Evolutionary conservation across 2,329 filamentous ascomycete species (phyloP).

Genomic region (Cladorrhinum sp.): DNA sequence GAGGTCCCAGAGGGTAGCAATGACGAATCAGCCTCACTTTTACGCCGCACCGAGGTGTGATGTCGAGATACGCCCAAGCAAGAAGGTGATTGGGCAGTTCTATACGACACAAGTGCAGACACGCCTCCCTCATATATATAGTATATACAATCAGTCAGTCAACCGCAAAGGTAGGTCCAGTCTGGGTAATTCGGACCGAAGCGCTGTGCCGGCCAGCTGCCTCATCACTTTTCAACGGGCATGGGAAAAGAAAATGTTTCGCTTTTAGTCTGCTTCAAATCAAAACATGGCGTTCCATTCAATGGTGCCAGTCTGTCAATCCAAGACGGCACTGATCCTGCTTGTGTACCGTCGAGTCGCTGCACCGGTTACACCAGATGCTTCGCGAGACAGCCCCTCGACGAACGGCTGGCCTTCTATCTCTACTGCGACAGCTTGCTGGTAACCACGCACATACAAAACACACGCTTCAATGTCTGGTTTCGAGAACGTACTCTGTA

Average conservation of each 20-base stretch:
- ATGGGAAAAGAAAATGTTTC: background rate
- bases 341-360: slow-evolving; percentile 3
- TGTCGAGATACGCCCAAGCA: background rate
- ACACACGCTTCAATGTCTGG: background rate
- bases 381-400: background rate
- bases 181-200: slow-evolving; percentile 9
- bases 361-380: background rate
- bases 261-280: slow-evolving; percentile 2
- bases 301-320: slow-evolving; percentile 8
- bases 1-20: background rate
- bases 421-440: background rate
- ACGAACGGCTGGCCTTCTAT: background rate
- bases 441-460: background rate
- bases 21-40: background rate
- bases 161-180: background rate
- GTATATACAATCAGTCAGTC: background rate
- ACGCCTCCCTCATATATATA: background rate
- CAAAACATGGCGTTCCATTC: slow-evolving; percentile 5
- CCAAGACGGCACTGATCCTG: slow-evolving; percentile 3
- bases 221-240: background rate
- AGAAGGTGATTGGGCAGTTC: background rate
- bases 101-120: background rate
- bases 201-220: background rate
- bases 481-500: background rate
- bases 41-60: background rate